phyloP scores from a whole-genome alignment of 2,329 filamentous ascomycete species.

The Ascosphaera aggregata region DNA sequence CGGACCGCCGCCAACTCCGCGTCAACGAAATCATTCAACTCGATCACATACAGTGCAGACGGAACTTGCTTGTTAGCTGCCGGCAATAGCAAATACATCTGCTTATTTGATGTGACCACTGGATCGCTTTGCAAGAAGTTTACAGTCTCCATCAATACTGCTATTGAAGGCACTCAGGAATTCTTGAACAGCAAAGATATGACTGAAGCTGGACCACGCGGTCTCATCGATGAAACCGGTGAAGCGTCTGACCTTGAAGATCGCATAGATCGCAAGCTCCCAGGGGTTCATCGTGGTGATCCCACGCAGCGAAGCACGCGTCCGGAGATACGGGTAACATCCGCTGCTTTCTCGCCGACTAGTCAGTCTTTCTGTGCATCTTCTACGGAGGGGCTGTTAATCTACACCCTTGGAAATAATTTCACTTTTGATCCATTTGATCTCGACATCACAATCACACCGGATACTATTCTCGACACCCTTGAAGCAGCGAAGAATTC shows the following conservation, averaged over 20 bases:
- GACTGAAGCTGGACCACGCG: conserved; percentile 70
- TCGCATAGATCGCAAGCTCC: conserved; percentile 53
- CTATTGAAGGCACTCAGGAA: conserved; percentile 85
- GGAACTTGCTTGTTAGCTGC: conserved; percentile 74
- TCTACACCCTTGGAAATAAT: conserved; percentile 73
- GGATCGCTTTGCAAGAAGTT: conserved; percentile 86
- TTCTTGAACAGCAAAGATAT: conserved; percentile 83
- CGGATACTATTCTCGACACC: conserved; percentile 58
- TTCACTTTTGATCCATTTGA: conserved; percentile 91
- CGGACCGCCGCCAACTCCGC: conserved; percentile 76
- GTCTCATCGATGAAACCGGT: conserved; percentile 66
- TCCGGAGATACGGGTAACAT: conserved; percentile 64
- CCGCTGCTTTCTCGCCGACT: conserved; percentile 69
- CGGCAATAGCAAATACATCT: conserved; percentile 97
- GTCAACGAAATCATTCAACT: conserved; percentile 74
- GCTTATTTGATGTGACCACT: conserved; percentile 82
- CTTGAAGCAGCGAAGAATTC: conserved; percentile 25
- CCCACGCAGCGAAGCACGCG: conserved; percentile 52
- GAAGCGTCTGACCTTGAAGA: conserved; percentile 80
- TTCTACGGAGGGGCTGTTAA: conserved; percentile 76
- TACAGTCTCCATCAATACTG: conserved; percentile 89
- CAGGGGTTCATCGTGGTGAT: conserved; percentile 72
- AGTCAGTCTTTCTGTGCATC: conserved; percentile 84
- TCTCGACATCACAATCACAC: conserved; percentile 81
- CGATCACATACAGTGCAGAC: conserved; percentile 77